Percentiles rank a stretch among this genome's conserved stretches.
Conservation (phyloP, 148 eudicot genomes). For the Rhododendron ovatum region DNA sequence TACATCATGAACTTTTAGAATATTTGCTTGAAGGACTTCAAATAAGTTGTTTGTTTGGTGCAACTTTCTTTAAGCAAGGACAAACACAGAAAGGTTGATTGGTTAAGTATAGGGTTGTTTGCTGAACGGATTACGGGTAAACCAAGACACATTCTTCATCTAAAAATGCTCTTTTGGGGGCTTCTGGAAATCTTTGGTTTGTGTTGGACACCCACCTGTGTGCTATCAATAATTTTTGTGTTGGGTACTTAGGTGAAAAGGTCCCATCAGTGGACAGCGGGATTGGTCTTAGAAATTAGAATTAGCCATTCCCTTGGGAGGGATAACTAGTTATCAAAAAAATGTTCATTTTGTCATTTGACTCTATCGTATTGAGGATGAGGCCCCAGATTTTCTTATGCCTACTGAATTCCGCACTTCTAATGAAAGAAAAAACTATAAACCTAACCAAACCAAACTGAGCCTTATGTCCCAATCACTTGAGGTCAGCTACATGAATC, state of each 20-base stretch:
- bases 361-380: neutral
- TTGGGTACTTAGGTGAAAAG: neutral
- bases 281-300: neutral
- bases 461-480: too few relatives aligned
- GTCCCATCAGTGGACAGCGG: neutral
- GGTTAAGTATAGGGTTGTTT: neutral
- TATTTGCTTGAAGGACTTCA: neutral
- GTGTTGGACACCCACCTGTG: neutral
- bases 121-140: neutral
- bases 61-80: neutral
- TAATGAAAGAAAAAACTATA: neutral
- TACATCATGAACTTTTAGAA: neutral
- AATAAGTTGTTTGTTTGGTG: neutral
- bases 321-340: neutral
- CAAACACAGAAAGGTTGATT: neutral
- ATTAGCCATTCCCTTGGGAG: too few relatives aligned
- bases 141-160: neutral
- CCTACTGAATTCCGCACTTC: neutral
- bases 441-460: neutral
- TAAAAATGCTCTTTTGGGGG: too few relatives aligned
- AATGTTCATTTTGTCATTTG: neutral
- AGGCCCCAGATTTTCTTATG: neutral
- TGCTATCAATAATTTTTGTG: neutral
- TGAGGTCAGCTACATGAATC: too few relatives aligned
- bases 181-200: neutral